Evolutionary conservation across 176 grass and related monocot species (phyloP).

Genomic region (Rhynchospora breviuscula): DNA sequence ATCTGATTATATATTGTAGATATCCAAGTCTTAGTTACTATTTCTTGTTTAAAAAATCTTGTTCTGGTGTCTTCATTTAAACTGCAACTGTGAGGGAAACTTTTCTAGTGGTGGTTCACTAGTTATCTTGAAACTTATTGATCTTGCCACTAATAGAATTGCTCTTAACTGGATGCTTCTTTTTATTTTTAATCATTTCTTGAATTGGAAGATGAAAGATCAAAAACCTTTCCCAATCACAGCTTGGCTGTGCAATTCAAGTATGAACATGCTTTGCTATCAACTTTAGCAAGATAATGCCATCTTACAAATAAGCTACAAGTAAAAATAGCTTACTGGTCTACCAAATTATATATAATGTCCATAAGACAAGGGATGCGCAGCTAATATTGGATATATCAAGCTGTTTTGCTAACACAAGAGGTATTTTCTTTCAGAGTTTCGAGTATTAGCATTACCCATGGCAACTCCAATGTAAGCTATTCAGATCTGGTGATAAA

Average conservation of each 20-base stretch:
- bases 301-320: neutral
- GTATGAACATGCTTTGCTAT: neutral
- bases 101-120: neutral
- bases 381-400: neutral
- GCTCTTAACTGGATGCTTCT: neutral
- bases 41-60: neutral
- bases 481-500: constrained; percentile 2
- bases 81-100: neutral
- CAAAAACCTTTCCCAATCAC: neutral
- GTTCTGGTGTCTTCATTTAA: neutral
- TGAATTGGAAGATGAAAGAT: neutral
- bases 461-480: constrained; percentile 2
- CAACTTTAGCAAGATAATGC: neutral
- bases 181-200: neutral
- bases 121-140: neutral
- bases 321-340: neutral
- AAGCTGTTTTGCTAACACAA: neutral
- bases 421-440: constrained; percentile 12
- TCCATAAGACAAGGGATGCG: neutral
- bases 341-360: neutral
- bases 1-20: neutral
- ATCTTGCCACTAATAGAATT: neutral
- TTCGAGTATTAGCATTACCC: neutral
- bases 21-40: neutral
- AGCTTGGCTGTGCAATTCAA: neutral